Evolutionary conservation across 495 filamentous ascomycete genomes (phyloP).

Genomic region (Margaritispora aquatica): DNA sequence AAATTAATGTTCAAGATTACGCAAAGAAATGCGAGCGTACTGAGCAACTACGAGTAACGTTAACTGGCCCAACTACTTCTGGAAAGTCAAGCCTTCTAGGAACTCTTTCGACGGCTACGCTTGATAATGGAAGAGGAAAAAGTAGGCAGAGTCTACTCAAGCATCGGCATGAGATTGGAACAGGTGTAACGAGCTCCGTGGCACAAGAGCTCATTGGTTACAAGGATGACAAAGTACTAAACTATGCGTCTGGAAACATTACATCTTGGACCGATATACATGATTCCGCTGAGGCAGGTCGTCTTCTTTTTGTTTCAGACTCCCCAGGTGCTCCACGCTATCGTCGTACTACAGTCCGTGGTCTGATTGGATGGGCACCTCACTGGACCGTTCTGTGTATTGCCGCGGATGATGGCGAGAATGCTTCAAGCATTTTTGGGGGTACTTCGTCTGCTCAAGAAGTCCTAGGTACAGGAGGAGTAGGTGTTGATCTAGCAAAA

Average conservation of each 20-base stretch:
- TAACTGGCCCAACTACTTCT: slow-evolving; percentile 85
- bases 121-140: slow-evolving; percentile 90
- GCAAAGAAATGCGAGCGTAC: neutral
- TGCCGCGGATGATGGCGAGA: slow-evolving; percentile 66
- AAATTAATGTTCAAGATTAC: neutral
- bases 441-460: slow-evolving; percentile 40
- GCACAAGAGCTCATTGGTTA: slow-evolving; percentile 92
- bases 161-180: slow-evolving; percentile 89
- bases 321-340: slow-evolving; percentile 87
- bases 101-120: slow-evolving; percentile 74
- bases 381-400: slow-evolving; percentile 81
- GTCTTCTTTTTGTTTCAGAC: slow-evolving; percentile 82
- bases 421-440: slow-evolving; percentile 23
- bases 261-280: slow-evolving; percentile 96
- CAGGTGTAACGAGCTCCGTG: slow-evolving; percentile 88
- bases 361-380: slow-evolving; percentile 91
- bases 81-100: slow-evolving; percentile 91
- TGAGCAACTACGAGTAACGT: slow-evolving; percentile 82
- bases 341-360: slow-evolving; percentile 77
- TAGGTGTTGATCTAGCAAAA: slow-evolving; percentile 59
- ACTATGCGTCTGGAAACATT: slow-evolving; percentile 80
- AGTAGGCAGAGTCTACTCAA: slow-evolving; percentile 82
- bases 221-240: slow-evolving; percentile 54
- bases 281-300: slow-evolving; percentile 51
- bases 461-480: slow-evolving; percentile 41